phyloP scores from a whole-genome alignment of 106 monocot genomes.

The Phalaenopsis equestris region DNA sequence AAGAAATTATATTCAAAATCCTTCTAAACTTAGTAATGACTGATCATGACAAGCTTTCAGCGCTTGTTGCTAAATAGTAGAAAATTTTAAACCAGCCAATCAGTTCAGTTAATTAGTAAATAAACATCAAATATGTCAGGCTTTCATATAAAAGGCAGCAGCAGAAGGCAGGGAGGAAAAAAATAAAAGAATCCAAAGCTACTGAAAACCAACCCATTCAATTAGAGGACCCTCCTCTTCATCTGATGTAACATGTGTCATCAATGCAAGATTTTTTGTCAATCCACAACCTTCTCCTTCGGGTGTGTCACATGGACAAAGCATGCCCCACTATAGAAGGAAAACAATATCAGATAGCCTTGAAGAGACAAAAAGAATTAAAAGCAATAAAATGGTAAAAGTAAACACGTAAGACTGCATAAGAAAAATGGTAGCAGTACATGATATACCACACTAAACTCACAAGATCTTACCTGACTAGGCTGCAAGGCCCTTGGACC shows the following conservation, averaged over 20 bases:
- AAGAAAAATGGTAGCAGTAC: background rate
- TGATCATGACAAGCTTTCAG: too few species aligned
- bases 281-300: conserved; percentile 98
- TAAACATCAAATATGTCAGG: background rate
- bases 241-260: conserved; percentile 98
- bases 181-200: background rate
- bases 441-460: conserved; percentile 1
- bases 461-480: conserved; percentile 53
- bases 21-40: too few species aligned
- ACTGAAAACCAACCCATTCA: conserved; percentile 48
- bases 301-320: conserved; percentile 98
- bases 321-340: conserved; percentile 91
- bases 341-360: conserved; percentile 1
- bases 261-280: conserved; percentile 92
- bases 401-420: background rate
- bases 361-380: background rate
- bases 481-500: conserved; percentile 98
- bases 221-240: conserved; percentile 85
- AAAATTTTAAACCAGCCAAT: background rate
- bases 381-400: background rate
- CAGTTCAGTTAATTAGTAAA: background rate
- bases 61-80: background rate
- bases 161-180: background rate
- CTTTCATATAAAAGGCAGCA: background rate
- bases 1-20: too few species aligned